Evolutionary conservation across 108 stramenopile species (phyloP).

Genomic region (Discostella pseudostelligera): DNA sequence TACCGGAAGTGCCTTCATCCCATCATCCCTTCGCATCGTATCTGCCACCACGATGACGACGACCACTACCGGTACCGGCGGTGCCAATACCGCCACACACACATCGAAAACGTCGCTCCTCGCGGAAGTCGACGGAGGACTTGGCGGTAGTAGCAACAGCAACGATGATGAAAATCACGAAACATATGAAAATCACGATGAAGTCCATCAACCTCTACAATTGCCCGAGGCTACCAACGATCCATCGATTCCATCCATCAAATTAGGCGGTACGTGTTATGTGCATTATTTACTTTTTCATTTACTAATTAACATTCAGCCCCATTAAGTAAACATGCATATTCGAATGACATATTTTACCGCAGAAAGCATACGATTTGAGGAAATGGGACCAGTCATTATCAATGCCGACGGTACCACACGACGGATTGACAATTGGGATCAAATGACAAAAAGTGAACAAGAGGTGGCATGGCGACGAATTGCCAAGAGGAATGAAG

Average conservation of each 20-base stretch:
- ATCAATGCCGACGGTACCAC: constrained; percentile 83
- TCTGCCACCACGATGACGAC: constrained; percentile 42
- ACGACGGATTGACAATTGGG: constrained; percentile 82
- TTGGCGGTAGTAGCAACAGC: constrained; percentile 3
- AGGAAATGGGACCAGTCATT: constrained; percentile 84
- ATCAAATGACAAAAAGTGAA: constrained; percentile 73
- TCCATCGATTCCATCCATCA: constrained; percentile 56
- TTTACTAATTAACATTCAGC: background rate
- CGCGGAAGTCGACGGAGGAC: no score
- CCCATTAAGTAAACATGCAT: background rate
- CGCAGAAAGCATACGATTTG: constrained; percentile 54
- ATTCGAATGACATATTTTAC: background rate
- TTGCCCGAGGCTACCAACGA: constrained; percentile 34
- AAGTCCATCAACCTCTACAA: background rate
- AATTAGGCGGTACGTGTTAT: constrained; percentile 61
- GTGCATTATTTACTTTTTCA: background rate
- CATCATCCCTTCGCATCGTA: background rate
- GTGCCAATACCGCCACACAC: background rate
- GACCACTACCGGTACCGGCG: constrained; percentile 6
- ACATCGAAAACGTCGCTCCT: no score
- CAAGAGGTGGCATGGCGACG: constrained; percentile 83
- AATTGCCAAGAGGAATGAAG: constrained; percentile 83
- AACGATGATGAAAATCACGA: background rate
- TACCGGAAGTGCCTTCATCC: constrained; percentile 13
- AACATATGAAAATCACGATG: background rate